These are phyloP conservation scores for Colletotrichum sp. DNA, from an alignment of 2,329 filamentous ascomycete genomes.

Conservation along the genomic window DNA sequence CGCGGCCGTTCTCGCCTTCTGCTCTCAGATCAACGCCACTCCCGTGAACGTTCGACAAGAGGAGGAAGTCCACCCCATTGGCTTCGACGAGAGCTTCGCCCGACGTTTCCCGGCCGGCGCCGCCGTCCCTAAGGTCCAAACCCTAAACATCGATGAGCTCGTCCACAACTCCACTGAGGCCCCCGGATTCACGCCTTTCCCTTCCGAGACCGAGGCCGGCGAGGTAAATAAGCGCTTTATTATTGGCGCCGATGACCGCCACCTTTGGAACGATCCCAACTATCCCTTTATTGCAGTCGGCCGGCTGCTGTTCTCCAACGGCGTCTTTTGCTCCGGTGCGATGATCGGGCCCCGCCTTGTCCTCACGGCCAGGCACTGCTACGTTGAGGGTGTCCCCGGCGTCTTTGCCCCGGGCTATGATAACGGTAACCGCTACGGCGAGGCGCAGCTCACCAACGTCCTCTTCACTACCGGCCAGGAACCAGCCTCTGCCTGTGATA, in stretches of 20 bases:
- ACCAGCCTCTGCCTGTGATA: conserved; percentile 14
- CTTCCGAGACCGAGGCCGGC: neutral
- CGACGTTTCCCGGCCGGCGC: neutral
- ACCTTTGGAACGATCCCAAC: conserved; percentile 18
- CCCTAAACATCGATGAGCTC: neutral
- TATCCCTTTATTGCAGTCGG: conserved; percentile 26
- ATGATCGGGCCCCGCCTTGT: conserved; percentile 32
- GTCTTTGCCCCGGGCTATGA: conserved; percentile 28
- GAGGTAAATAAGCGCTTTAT: conserved; percentile 23
- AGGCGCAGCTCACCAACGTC: neutral
- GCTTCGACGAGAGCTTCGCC: conserved; percentile 25
- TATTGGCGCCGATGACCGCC: conserved; percentile 26
- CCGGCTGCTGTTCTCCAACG: conserved; percentile 20
- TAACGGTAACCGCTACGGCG: conserved; percentile 19
- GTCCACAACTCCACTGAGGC: neutral
- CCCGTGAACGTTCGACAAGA: neutral
- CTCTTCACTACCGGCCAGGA: neutral
- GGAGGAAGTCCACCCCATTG: neutral
- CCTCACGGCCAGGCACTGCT: conserved; percentile 29
- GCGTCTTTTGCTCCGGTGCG: conserved; percentile 28
- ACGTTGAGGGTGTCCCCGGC: conserved; percentile 19
- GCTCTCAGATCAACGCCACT: neutral
- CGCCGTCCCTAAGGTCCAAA: neutral
- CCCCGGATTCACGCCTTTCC: neutral
- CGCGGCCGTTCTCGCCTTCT: neutral